Evolutionary conservation across 306 rosid genomes (phyloP).

Genomic region (Trifolium subterraneum): DNA sequence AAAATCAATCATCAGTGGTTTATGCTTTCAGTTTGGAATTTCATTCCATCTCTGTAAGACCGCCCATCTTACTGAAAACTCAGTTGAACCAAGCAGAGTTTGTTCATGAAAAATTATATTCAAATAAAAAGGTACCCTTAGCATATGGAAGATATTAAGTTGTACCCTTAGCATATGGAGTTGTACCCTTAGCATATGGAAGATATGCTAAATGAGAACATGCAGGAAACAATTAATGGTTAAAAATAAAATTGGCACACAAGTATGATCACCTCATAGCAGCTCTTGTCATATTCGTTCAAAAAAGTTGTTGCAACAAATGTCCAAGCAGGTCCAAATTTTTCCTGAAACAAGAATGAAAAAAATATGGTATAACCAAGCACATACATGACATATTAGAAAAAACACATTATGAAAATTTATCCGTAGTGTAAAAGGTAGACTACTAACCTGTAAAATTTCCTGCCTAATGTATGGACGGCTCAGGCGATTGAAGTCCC

Average conservation of each 20-base stretch:
- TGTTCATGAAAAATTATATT: not conserved
- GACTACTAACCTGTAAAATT: slow-evolving; percentile 67
- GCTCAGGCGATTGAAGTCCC: slow-evolving; percentile 96
- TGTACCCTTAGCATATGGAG: slow-evolving; percentile 18
- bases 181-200: not conserved
- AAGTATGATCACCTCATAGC: slow-evolving; percentile 67
- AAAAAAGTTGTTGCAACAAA: slow-evolving; percentile 77
- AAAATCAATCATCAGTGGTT: no score
- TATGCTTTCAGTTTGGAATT: no score
- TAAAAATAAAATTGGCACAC: slow-evolving; percentile 14
- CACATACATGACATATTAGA: slow-evolving; percentile 14
- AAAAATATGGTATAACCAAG: not conserved
- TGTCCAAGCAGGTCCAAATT: slow-evolving; percentile 83
- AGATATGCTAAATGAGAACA: slow-evolving; percentile 4
- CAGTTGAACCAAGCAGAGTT: not conserved
- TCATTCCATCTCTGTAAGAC: no score
- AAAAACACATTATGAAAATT: slow-evolving; percentile 31
- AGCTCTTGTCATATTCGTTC: slow-evolving; percentile 64
- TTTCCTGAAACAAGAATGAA: slow-evolving; percentile 65
- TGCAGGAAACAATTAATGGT: slow-evolving; percentile 19
- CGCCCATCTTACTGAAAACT: no score
- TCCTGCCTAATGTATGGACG: slow-evolving; percentile 76
- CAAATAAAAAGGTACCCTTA: slow-evolving; percentile 15
- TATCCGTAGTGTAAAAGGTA: slow-evolving; percentile 31
- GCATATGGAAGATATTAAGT: slow-evolving; percentile 60